These are phyloP conservation scores for Lasiosphaeria ovina DNA, from an alignment of 495 filamentous ascomycete species.

Conservation along the genomic window DNA sequence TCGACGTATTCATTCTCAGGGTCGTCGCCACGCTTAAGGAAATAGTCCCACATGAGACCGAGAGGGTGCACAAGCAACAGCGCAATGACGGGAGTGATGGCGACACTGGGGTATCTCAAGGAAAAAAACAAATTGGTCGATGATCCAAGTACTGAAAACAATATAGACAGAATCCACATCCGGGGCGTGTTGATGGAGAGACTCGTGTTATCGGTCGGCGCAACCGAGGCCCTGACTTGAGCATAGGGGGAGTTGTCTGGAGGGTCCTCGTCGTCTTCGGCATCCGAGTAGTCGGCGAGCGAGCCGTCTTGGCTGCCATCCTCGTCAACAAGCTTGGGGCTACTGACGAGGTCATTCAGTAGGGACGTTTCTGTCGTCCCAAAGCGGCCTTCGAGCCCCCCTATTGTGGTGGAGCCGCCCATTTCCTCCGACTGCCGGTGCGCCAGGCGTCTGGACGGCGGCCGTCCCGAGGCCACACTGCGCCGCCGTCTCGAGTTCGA, in stretches of 20 bases:
- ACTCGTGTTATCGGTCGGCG: constrained; percentile 66
- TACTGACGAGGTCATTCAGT: constrained; percentile 33
- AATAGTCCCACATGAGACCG: constrained; percentile 71
- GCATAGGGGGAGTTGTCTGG: constrained; percentile 65
- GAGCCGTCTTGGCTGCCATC: constrained; percentile 28
- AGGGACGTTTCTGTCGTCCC: constrained; percentile 41
- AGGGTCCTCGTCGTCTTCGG: constrained; percentile 43
- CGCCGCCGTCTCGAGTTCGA: constrained; percentile 15
- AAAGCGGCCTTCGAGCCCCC: constrained; percentile 47
- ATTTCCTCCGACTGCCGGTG: constrained; percentile 39
- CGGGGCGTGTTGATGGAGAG: constrained; percentile 82
- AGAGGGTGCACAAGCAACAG: constrained; percentile 78
- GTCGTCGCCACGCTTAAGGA: constrained; percentile 62
- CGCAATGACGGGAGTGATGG: constrained; percentile 81
- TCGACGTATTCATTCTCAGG: constrained; percentile 60
- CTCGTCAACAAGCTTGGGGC: constrained; percentile 21
- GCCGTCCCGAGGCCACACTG: constrained; percentile 18
- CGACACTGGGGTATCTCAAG: constrained; percentile 80
- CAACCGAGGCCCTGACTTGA: constrained; percentile 75
- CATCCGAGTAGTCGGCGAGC: constrained; percentile 16
- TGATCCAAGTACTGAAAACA: constrained; percentile 78
- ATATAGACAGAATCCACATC: constrained; percentile 76
- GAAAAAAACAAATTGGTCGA: constrained; percentile 83
- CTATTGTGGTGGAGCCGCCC: constrained; percentile 40
- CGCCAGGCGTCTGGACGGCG: constrained; percentile 10